phyloP scores from a whole-genome alignment of 306 rosid genomes.

The Quercus mongolica region DNA sequence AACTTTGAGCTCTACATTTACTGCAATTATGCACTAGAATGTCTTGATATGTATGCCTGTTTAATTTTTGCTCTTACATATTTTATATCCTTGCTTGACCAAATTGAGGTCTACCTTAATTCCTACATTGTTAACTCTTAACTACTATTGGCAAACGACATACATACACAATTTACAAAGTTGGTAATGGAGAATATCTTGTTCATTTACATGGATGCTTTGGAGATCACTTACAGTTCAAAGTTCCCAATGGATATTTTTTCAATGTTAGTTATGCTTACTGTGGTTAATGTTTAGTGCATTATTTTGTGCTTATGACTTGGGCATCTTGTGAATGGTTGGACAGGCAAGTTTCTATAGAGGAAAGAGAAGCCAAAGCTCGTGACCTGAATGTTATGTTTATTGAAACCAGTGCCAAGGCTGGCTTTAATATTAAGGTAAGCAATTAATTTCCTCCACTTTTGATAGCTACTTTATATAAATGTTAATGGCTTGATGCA shows the following conservation, averaged over 20 bases:
- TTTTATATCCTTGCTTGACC: not conserved
- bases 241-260: not conserved
- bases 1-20: not conserved
- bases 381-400: too few species aligned
- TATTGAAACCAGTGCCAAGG: too few species aligned
- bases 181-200: not conserved
- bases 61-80: not conserved
- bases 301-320: too few species aligned
- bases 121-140: not conserved
- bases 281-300: too few species aligned
- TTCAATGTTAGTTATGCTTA: too few species aligned
- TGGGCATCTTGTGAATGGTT: too few species aligned
- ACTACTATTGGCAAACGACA: not conserved
- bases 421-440: too few species aligned
- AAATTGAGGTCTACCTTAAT: not conserved
- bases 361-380: too few species aligned
- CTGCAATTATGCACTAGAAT: not conserved
- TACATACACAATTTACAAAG: not conserved
- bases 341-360: too few species aligned
- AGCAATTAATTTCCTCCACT: too few species aligned
- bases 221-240: not conserved
- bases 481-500: too few species aligned
- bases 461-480: too few species aligned
- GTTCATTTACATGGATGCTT: not conserved
- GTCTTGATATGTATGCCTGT: not conserved